Base-by-base conservation (phyloP, 192 early-diverging fungal species). In the Neocallimastix lanati region DNA sequence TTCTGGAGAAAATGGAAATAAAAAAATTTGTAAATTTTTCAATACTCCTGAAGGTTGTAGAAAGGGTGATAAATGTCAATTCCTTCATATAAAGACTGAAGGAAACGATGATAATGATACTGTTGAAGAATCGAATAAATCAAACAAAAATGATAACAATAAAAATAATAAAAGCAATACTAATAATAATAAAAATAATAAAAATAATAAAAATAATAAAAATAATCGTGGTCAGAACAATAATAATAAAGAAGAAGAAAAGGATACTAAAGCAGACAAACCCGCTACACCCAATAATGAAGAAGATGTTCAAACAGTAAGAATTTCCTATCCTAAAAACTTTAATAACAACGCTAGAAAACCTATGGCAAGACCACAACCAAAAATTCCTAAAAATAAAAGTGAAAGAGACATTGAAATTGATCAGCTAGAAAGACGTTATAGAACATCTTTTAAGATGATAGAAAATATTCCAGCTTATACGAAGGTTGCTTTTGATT, bases 11-110 rank as follows among this genome's bases (percentile, higher is more conserved):
- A 67, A 67, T 67, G 50, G 11, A 33, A 33, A 11, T 67, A 67
- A 67, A 27, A 67, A 67, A 67, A 29, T 76, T 29, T 81, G 80
- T 81, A 77, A 77, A 81, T 81, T 81, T 27, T 81, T 80, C 28
- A 76, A 28, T 37, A 76, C 80, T 80, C 35, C 80, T 25, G 28
- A 76, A 29, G 80, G 80, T 40, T 81, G 80, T 77, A 28, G 25
- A 15, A 78, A 79, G 29, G 80, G 80, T 13, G 80, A 77, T 27
- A 29, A 37, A 0, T 81, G 80, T 27, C 29, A 79, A 38, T 29
- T 35, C 38, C 27, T 79, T 29, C 78, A 81, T 25, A 80, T 15
- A 80, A n/a, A 27, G n/a, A 28, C 4, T 36, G 50, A 81, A 81
- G 9, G 4, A 15, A 80, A 3, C 28, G 78, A 78, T 25, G 0